Base-by-base conservation (phyloP, 352 stramenopile genomes). In the Globisporangium apiculatum region DNA sequence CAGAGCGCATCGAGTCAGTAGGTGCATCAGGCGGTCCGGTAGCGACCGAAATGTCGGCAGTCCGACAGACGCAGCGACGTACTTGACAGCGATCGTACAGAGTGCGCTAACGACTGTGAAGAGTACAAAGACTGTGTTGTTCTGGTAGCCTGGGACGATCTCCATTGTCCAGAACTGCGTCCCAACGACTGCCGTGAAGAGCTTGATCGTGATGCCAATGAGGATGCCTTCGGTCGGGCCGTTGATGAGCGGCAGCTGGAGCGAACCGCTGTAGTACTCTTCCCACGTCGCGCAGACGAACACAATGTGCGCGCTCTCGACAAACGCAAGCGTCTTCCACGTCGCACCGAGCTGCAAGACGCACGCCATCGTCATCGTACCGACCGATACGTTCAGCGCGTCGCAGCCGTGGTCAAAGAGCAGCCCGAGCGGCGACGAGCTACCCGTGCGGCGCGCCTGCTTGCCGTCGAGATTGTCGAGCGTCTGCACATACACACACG, bases 201-300 rank as follows among this genome's bases (percentile, higher is more conserved):
- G 67, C 70, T 95, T 91, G 6, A 95, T 49, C 18, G 65, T 69
- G 50, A 91, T 73, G 2, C 71, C 85, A 51, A 96, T 87, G 42
- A 99, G 63, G 47, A 99, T 87, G 58, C 97, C 97, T 70, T 99
- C 96, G 11, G 79, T 98, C 2, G 97, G 96, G 15, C 96, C 97
- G 75, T 99, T 99, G 61, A 99, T 87, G 38, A 97, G 78, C 38
- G 96, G 96, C 51, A 99, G 73, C 58, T 98, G 82, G 10, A 99
- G 76, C 61, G 90, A 86, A 35, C 95, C 94, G 1, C 88, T 98
- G 78, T 98, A 97, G 76, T 98, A 90, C 73, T 95, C 85, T 70
- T 95, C 85, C 85, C 85, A 95, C 17, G 85, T 95, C n/a, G 85
- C 85, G 45, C 82, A 91, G 57, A 91, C 89, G 58, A 95, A 95